Evolutionary conservation across 163 green algal species (phyloP).

Genomic region (Smithsoniella earleae): DNA sequence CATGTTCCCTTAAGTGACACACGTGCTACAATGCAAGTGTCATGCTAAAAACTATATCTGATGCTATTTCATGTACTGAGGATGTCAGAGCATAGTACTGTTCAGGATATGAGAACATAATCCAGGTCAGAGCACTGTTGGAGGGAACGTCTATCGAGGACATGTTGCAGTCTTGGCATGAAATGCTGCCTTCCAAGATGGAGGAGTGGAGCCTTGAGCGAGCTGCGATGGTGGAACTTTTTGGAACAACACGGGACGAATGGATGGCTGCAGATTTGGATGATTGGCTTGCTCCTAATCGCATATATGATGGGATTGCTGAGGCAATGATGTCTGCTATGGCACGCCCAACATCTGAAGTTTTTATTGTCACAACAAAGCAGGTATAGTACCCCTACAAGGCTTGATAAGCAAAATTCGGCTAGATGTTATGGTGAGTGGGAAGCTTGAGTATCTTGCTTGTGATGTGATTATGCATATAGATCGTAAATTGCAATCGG

Average conservation of each 20-base stretch:
- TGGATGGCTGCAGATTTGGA: constrained; percentile 85
- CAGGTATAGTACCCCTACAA: too few species aligned
- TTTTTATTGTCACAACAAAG: constrained; percentile 95
- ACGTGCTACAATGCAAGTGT: not conserved
- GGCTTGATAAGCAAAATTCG: too few species aligned
- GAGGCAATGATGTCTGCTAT: constrained; percentile 54
- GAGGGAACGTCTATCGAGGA: constrained; percentile 62
- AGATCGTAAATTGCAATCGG: too few species aligned
- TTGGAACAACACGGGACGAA: constrained; percentile 78
- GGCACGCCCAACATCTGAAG: constrained; percentile 39
- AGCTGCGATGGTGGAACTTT: constrained; percentile 72
- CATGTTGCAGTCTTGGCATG: constrained; percentile 69
- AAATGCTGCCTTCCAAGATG: constrained; percentile 69
- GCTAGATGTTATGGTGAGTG: too few species aligned
- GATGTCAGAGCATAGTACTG: too few species aligned
- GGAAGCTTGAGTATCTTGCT: too few species aligned
- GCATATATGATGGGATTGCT: constrained; percentile 73
- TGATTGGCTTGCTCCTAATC: constrained; percentile 85
- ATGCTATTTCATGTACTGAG: too few species aligned
- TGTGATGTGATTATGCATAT: too few species aligned
- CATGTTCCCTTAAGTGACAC: constrained; percentile 35
- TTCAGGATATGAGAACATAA: constrained; percentile 88
- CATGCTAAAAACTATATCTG: not conserved
- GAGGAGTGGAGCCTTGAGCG: constrained; percentile 66
- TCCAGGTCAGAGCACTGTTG: constrained; percentile 79